Percentiles rank a stretch among this genome's conserved stretches.
These are phyloP conservation scores for Gloeostereum incarnatum DNA, from an alignment of 768 basidiomycete genomes.

Conservation along the genomic window DNA sequence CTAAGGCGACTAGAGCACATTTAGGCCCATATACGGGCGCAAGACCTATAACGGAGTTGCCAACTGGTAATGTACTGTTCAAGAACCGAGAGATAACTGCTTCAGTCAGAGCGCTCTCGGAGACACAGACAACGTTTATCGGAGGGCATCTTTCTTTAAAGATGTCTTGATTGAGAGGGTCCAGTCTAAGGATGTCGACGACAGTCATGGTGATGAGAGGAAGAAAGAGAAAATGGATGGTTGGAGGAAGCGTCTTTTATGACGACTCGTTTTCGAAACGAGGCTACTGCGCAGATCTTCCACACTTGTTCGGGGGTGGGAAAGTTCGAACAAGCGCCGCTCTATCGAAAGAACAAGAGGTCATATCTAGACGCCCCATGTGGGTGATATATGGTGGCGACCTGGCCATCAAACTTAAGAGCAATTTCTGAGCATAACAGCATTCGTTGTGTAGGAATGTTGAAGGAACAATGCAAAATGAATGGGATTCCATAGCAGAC, in stretches of 20 bases:
- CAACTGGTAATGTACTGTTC: constrained; percentile 11
- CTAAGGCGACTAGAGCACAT: constrained; percentile 24
- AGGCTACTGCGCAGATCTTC: constrained; percentile 1
- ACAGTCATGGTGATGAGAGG: too few relatives aligned
- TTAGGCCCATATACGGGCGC: constrained; percentile 29
- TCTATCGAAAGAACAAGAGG: not conserved
- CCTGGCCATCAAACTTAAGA: not conserved
- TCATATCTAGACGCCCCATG: too few relatives aligned
- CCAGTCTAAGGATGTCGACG: too few relatives aligned
- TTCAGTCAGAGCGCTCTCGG: constrained; percentile 16
- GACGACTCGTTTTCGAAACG: too few relatives aligned
- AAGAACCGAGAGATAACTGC: constrained; percentile 19
- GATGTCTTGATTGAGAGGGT: constrained; percentile 21
- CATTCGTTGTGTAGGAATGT: not conserved
- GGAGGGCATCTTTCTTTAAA: constrained; percentile 15
- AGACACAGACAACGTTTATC: constrained; percentile 18
- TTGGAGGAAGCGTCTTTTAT: not conserved
- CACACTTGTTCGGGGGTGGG: not conserved
- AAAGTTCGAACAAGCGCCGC: not conserved
- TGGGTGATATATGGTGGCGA: too few relatives aligned
- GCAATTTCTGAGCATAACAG: not conserved
- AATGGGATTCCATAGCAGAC: not conserved
- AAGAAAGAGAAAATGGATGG: constrained; percentile 10
- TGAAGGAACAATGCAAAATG: not conserved
- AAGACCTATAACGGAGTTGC: constrained; percentile 28